Base-by-base conservation (phyloP, 2,329 filamentous ascomycete genomes). In the Colletotrichum sp. region DNA sequence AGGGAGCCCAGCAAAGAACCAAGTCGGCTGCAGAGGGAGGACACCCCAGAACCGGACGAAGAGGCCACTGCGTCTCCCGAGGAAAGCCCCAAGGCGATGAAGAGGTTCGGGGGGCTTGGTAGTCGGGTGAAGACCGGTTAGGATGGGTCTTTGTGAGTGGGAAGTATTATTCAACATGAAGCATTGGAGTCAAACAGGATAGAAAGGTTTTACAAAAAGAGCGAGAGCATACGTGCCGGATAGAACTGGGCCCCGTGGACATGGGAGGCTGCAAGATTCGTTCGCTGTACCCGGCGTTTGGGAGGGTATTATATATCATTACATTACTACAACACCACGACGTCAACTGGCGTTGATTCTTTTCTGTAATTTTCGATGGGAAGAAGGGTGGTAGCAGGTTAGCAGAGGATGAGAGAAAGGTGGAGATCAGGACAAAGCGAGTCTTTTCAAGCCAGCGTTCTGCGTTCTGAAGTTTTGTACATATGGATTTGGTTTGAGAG, bases 1-100 rank as follows among this genome's bases (percentile, higher is more conserved):
- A 77, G 73, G 76, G 81, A 78, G 38, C 68, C 62, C 4, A 76
- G 73, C 43, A 78, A 78, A 56, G 79, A 78, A n/a, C 76, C 26
- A 4, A 73, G 62, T 26, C 69, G 61, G 9, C 52, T 24, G 13
- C 66, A 70, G 4, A 75, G 60, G 12, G 74, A 74, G 4, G 74
- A 62, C 9, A 74, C 71, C 9, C 71, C 73, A 24, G 73, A 76
- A 28, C 26, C 18, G 9, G 73, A 76, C 6, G 73, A 73, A n/a
- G 73, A 76, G 15, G 32, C 24, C 12, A 43, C 12, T 0, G 12
- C 36, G 2, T 34, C 36, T 6, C 70, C 73, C 3, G 70, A 75
- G 9, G 73, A 76, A 13, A 76, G 73, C 15, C 73, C 73, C 26
- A 68, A 32, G 26, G 34, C 70, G 1, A n/a, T 38, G 38, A 76